phyloP scores from a whole-genome alignment of 2,329 filamentous ascomycete genomes.

The Aspergillus aculeatus region DNA sequence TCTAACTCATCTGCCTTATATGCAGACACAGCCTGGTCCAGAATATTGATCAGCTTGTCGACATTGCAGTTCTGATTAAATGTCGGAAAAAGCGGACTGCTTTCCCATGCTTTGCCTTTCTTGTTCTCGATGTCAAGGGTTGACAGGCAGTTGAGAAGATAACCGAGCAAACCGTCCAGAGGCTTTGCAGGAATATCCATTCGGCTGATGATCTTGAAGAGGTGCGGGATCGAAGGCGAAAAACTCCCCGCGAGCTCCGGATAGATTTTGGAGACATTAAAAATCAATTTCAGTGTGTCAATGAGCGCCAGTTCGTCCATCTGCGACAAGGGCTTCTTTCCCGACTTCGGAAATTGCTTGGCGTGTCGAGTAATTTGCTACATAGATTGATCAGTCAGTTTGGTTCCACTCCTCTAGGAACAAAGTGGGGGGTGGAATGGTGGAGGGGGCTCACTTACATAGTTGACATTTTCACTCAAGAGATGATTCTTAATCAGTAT shows the following conservation, averaged over 20 bases:
- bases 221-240: conserved; percentile 64
- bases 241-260: conserved; percentile 63
- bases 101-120: conserved; percentile 45
- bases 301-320: conserved; percentile 75
- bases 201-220: conserved; percentile 67
- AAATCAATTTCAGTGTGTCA: conserved; percentile 83
- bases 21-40: conserved; percentile 63
- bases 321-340: conserved; percentile 34
- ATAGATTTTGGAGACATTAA: conserved; percentile 79
- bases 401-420: too few relatives aligned
- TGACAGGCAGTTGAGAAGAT: conserved; percentile 75
- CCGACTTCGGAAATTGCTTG: conserved; percentile 50
- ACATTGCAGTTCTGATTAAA: conserved; percentile 59
- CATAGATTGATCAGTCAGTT: conserved; percentile 19
- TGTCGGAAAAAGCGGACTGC: conserved; percentile 64
- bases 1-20: conserved; percentile 74
- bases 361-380: conserved; percentile 70
- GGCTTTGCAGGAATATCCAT: conserved; percentile 63
- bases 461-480: conserved; percentile 66
- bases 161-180: conserved; percentile 68
- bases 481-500: conserved; percentile 64
- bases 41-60: conserved; percentile 66
- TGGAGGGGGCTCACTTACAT: conserved; percentile 33
- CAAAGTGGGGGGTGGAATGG: background rate
- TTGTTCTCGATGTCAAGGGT: conserved; percentile 69